These are phyloP conservation scores for Neurospora sublineolata DNA, from an alignment of 495 filamentous ascomycete species.

Conservation along the genomic window DNA sequence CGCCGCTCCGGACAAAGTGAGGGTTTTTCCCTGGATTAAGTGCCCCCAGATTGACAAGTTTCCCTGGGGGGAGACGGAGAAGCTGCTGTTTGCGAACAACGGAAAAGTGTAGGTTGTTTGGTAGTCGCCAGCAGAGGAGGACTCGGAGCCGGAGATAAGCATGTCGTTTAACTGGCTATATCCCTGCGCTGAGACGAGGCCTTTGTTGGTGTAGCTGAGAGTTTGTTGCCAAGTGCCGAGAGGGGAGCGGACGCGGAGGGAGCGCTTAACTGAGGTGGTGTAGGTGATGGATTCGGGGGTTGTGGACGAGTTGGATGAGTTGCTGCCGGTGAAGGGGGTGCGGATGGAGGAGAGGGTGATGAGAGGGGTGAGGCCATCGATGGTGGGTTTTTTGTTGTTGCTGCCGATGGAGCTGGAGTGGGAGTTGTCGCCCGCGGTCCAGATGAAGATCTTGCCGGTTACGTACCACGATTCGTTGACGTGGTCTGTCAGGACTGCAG, in stretches of 20 bases:
- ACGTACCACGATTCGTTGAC: slow-evolving; percentile 68
- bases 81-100: slow-evolving; percentile 46
- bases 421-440: slow-evolving; percentile 1
- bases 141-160: slow-evolving; percentile 46
- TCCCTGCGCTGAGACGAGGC: slow-evolving; percentile 46
- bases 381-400: slow-evolving; percentile 7
- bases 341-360: slow-evolving; percentile 28
- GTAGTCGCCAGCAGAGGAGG: slow-evolving; percentile 30
- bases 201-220: slow-evolving; percentile 47
- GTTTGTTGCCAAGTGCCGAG: slow-evolving; percentile 54
- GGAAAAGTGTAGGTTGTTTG: slow-evolving; percentile 50
- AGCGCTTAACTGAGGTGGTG: slow-evolving; percentile 44
- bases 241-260: slow-evolving; percentile 41
- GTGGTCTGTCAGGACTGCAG: slow-evolving; percentile 36
- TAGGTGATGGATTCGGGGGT: slow-evolving; percentile 44
- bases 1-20: slow-evolving; percentile 40
- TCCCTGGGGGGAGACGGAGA: slow-evolving; percentile 29
- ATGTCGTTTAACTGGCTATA: slow-evolving; percentile 52
- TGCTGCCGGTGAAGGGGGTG: slow-evolving; percentile 32
- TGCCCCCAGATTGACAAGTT: slow-evolving; percentile 49
- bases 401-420: slow-evolving; percentile 40
- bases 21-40: slow-evolving; percentile 47
- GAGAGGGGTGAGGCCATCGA: slow-evolving; percentile 13
- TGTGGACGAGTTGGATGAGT: slow-evolving; percentile 23
- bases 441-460: slow-evolving; percentile 37